phyloP scores from a whole-genome alignment of 2,329 filamentous ascomycete species.

The Hyphodiscus sp. region DNA sequence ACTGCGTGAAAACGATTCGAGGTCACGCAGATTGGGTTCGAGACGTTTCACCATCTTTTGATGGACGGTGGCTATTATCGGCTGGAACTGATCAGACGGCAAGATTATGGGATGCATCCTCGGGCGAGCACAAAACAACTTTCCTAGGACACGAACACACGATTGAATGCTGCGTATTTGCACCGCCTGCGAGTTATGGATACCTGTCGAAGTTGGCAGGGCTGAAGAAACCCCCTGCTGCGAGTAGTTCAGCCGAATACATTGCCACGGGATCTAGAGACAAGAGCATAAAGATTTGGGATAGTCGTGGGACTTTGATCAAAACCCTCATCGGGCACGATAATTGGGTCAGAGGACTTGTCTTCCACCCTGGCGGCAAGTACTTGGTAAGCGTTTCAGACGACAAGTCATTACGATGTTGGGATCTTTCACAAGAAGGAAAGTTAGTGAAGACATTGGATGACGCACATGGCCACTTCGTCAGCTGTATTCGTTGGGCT shows the following conservation, averaged over 20 bases:
- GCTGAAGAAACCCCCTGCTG: slow-evolving; percentile 71
- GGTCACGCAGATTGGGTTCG: slow-evolving; percentile 91
- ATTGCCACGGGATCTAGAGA: slow-evolving; percentile 85
- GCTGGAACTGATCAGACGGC: slow-evolving; percentile 77
- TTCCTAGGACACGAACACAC: slow-evolving; percentile 82
- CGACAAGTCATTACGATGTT: slow-evolving; percentile 88
- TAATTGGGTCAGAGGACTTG: slow-evolving; percentile 83
- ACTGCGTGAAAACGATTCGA: slow-evolving; percentile 82
- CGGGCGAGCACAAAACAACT: slow-evolving; percentile 67
- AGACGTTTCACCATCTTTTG: slow-evolving; percentile 73
- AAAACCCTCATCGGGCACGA: slow-evolving; percentile 84
- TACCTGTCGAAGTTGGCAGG: slow-evolving; percentile 73
- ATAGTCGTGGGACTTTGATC: slow-evolving; percentile 74
- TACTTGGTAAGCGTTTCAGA: slow-evolving; percentile 82
- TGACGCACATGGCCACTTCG: slow-evolving; percentile 76
- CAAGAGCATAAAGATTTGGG: slow-evolving; percentile 88
- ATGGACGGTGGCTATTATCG: slow-evolving; percentile 78
- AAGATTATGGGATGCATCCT: slow-evolving; percentile 76
- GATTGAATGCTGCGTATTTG: slow-evolving; percentile 80
- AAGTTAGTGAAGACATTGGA: slow-evolving; percentile 79
- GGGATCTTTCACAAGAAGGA: slow-evolving; percentile 86
- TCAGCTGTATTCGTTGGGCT: slow-evolving; percentile 83
- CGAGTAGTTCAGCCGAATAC: slow-evolving; percentile 74
- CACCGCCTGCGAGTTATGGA: slow-evolving; percentile 71
- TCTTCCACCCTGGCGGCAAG: slow-evolving; percentile 88